Evolutionary conservation across 1,284 basidiomycete genomes (phyloP), one percentile per base, ranked within the genome.

Genomic region (Marasmius oreades): DNA sequence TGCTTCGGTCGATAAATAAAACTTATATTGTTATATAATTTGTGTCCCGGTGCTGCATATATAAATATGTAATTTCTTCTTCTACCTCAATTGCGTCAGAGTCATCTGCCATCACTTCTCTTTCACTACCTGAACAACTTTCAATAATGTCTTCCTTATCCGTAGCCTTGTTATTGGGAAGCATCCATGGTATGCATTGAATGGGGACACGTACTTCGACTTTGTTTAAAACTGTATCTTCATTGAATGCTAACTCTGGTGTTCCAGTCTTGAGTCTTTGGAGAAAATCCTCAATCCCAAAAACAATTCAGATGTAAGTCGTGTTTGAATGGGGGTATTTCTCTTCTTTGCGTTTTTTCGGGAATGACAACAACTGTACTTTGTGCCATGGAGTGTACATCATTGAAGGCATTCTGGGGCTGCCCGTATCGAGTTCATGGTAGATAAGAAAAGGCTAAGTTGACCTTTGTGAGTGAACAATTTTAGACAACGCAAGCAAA

Each of bases 1-100:
- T 74, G 72, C 62, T 60, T 10, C 8, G 22, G 42, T 44, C 64
- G 46, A 64, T 60, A 51, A 53, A 22, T 45, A 37, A 8, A 53
- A 45, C 34, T 23, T 44, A 39, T 51, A 26, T 37, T 46, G 26
- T 34, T 24, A 44, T 36, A 16, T 36, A 36, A 16, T 16, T 36
- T 8, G 42, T 11, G 51, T 44, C 39, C 12, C 18, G 31, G 23
- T 56, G 22, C 39, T 34, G 16, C 16, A 39, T 28, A n/a, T 16
- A 53, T 28, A 39, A 45, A 58, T 50, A 11, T 33, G 22, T 31
- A 16, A 37, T 39, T 20, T n/a, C 20, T 22, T 47, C 36, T 52
- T 36, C 34, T 8, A 36, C 34, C 16, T 36, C 34, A 36, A 36
- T 36, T 16, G n/a, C n/a, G n/a, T 36, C 34, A 36, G 34, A 36